phyloP scores from a whole-genome alignment of 1,139 yeast species.

The Citeromyces siamensis region DNA sequence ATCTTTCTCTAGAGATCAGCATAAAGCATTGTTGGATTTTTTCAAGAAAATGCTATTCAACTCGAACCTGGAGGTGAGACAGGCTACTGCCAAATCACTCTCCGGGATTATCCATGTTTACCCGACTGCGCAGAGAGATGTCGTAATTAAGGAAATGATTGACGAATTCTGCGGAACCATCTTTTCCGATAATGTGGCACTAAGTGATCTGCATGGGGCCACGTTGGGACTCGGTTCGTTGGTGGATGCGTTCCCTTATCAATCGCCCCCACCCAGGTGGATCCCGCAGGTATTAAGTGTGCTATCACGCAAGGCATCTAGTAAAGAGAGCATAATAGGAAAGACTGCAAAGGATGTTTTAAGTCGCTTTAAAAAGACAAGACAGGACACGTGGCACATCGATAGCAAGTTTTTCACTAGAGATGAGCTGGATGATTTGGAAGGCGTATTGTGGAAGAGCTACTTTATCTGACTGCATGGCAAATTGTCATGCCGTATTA shows the following conservation, averaged over 20 bases:
- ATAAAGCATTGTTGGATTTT: conserved; percentile 35
- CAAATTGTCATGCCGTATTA: no score
- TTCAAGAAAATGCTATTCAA: conserved; percentile 47
- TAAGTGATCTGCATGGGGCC: conserved; percentile 58
- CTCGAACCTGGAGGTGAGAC: conserved; percentile 64
- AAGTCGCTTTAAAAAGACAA: conserved; percentile 78
- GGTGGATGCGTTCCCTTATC: conserved; percentile 82
- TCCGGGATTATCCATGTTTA: conserved; percentile 76
- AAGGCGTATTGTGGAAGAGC: conserved; percentile 90
- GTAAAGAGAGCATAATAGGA: conserved; percentile 69
- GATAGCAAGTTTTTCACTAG: conserved; percentile 68
- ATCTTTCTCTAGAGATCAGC: conserved; percentile 35
- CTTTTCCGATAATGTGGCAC: background rate
- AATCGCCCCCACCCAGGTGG: conserved; percentile 90
- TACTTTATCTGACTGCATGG: conserved; percentile 49
- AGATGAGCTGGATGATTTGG: conserved; percentile 81
- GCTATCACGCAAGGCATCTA: conserved; percentile 58
- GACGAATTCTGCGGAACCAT: conserved; percentile 22
- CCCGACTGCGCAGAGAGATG: conserved; percentile 41
- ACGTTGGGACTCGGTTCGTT: conserved; percentile 84
- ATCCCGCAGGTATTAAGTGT: conserved; percentile 63
- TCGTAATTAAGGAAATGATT: conserved; percentile 23
- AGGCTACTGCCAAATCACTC: conserved; percentile 61
- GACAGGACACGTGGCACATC: conserved; percentile 96
- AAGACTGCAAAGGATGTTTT: conserved; percentile 74